Percentiles rank a stretch among this genome's conserved stretches.
These are phyloP conservation scores for Alternaria sp. DNA, from an alignment of 2,329 filamentous ascomycete genomes.

Conservation along the genomic window DNA sequence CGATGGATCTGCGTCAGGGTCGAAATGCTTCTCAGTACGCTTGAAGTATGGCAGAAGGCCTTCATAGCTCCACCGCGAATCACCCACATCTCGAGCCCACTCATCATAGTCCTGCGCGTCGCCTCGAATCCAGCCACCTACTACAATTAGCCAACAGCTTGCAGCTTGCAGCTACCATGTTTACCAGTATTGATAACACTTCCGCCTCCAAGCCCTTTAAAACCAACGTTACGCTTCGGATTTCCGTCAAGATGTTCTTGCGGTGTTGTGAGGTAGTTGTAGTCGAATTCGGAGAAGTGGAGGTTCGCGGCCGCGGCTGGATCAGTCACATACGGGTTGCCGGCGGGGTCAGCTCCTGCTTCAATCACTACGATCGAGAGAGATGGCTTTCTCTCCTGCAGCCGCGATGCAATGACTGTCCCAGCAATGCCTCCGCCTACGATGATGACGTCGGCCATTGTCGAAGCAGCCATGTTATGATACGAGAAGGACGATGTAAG, in stretches of 20 bases:
- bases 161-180: background rate
- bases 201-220: constrained; percentile 39
- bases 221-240: constrained; percentile 38
- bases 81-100: constrained; percentile 36
- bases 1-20: constrained; percentile 24
- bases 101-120: constrained; percentile 38
- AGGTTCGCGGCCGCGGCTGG: constrained; percentile 34
- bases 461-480: background rate
- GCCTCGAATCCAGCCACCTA: constrained; percentile 36
- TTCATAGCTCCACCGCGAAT: constrained; percentile 40
- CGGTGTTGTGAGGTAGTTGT: constrained; percentile 42
- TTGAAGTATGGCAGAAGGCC: constrained; percentile 42
- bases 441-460: constrained; percentile 37
- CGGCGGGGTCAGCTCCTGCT: constrained; percentile 38
- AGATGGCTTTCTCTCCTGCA: constrained; percentile 27
- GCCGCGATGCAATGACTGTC: constrained; percentile 40
- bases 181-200: constrained; percentile 39
- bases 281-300: constrained; percentile 43
- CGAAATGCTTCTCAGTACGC: constrained; percentile 33
- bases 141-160: background rate
- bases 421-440: constrained; percentile 29
- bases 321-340: constrained; percentile 22
- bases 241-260: constrained; percentile 41
- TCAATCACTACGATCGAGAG: constrained; percentile 44
- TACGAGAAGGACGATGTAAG: background rate